Evolutionary conservation across 2,329 filamentous ascomycete species (phyloP).

Genomic region (Emmonsiellopsis sp.): DNA sequence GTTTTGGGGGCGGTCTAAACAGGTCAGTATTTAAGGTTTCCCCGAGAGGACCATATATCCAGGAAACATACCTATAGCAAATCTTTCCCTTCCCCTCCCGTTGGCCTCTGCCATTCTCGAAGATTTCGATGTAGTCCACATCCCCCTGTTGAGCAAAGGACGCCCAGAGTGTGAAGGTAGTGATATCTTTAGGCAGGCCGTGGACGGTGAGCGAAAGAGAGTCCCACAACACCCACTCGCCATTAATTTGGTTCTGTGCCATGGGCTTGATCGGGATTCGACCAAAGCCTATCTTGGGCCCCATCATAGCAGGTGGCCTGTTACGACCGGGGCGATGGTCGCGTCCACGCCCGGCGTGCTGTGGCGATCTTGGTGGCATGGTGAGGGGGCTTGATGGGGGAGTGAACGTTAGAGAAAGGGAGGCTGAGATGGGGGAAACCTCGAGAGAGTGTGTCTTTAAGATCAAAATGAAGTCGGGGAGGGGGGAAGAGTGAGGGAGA

Average conservation of each 20-base stretch:
- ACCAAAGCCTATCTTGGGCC: neutral
- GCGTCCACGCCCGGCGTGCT: neutral
- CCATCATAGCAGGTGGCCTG: too few species aligned
- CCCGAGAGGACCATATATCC: neutral
- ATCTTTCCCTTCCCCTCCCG: constrained; percentile 39
- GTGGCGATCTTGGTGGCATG: neutral
- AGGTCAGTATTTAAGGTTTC: neutral
- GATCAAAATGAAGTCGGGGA: too few species aligned
- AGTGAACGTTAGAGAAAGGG: neutral
- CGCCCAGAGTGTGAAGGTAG: constrained; percentile 38
- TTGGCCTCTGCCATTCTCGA: constrained; percentile 34
- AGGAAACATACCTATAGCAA: constrained; percentile 39
- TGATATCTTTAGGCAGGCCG: constrained; percentile 26
- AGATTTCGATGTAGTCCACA: constrained; percentile 50
- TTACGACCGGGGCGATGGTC: neutral
- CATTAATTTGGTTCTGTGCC: constrained; percentile 4
- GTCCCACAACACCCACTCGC: constrained; percentile 32
- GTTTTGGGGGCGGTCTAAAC: constrained; percentile 42
- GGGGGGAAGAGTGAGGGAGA: too few species aligned
- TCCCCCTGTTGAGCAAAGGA: constrained; percentile 46
- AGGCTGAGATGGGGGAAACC: too few species aligned
- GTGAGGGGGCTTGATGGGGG: neutral
- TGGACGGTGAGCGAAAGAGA: constrained; percentile 29
- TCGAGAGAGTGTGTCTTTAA: too few species aligned
- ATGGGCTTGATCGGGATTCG: neutral